Evolutionary conservation across 1,284 basidiomycete genomes (phyloP).

Genomic region (Cryptococcus floricola): DNA sequence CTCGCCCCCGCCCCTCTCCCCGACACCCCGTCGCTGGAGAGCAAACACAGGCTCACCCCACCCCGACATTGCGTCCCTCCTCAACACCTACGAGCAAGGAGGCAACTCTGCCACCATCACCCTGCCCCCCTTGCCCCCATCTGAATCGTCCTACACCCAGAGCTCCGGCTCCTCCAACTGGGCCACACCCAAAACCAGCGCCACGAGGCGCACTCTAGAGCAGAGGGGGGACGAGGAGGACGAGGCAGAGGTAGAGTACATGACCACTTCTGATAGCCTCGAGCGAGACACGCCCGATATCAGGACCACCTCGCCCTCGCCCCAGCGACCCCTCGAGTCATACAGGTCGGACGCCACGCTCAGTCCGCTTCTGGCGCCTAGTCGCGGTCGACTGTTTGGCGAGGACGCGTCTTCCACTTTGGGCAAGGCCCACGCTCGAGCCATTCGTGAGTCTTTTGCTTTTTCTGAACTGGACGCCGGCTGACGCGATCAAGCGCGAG

Average conservation of each 20-base stretch:
- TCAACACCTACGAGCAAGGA: constrained; percentile 18
- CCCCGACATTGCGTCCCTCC: constrained; percentile 28
- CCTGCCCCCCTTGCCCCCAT: not conserved
- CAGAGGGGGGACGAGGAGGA: constrained; percentile 7
- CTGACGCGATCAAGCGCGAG: not conserved
- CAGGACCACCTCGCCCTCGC: constrained; percentile 39
- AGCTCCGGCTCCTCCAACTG: constrained; percentile 1
- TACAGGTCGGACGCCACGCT: constrained; percentile 2
- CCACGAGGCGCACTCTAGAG: not conserved
- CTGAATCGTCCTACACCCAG: not conserved
- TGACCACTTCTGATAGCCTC: constrained; percentile 11
- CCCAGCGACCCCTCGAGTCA: constrained; percentile 16
- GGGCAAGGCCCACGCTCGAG: not conserved
- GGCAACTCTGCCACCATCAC: not conserved
- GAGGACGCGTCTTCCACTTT: constrained; percentile 1
- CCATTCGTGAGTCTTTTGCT: not conserved
- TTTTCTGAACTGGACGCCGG: not conserved
- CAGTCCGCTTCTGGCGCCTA: constrained; percentile 20
- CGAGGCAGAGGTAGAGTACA: constrained; percentile 19
- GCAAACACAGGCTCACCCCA: constrained; percentile 21
- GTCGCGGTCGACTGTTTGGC: constrained; percentile 11
- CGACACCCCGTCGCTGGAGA: constrained; percentile 37
- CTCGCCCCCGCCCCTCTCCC: constrained; percentile 29
- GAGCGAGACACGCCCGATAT: constrained; percentile 21
- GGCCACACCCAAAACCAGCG: constrained; percentile 5